Conservation (phyloP, 345 rosid genomes). For the Eucalyptus rudis region DNA sequence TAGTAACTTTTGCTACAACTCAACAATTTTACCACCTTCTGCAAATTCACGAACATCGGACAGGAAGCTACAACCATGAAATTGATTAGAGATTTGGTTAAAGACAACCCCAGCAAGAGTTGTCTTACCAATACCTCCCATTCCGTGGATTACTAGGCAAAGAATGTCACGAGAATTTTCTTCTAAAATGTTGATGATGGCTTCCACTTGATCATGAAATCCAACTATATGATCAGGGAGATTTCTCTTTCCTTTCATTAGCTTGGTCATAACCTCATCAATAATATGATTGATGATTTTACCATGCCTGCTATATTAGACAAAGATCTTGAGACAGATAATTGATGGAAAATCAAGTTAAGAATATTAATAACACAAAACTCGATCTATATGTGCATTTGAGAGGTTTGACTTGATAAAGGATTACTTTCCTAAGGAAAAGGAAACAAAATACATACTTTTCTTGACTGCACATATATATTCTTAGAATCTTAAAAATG, state of each 20-base stretch:
- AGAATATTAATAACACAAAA: background rate
- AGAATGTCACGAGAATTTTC: background rate
- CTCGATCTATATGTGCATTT: background rate
- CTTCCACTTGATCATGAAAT: background rate
- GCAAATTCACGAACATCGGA: background rate
- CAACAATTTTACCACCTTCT: background rate
- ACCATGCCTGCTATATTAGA: background rate
- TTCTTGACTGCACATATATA: no score
- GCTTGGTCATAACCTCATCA: background rate
- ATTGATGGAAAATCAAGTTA: background rate
- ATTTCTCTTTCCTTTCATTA: background rate
- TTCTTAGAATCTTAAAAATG: background rate
- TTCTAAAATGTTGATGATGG: background rate
- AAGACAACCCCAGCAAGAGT: background rate
- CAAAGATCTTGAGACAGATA: background rate
- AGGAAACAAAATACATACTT: background rate
- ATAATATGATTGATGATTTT: background rate
- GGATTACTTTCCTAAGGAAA: background rate
- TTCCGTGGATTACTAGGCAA: conserved; percentile 1
- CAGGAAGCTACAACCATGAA: conserved; percentile 4
- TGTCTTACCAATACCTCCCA: conserved; percentile 1
- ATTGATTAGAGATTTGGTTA: background rate
- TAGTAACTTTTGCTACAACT: background rate
- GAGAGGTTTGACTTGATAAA: background rate
- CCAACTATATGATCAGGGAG: background rate